Percentiles rank a stretch among this genome's conserved stretches.
Evolutionary conservation across 768 basidiomycete genomes (phyloP).

Genomic region (Tylopilus intermedius): DNA sequence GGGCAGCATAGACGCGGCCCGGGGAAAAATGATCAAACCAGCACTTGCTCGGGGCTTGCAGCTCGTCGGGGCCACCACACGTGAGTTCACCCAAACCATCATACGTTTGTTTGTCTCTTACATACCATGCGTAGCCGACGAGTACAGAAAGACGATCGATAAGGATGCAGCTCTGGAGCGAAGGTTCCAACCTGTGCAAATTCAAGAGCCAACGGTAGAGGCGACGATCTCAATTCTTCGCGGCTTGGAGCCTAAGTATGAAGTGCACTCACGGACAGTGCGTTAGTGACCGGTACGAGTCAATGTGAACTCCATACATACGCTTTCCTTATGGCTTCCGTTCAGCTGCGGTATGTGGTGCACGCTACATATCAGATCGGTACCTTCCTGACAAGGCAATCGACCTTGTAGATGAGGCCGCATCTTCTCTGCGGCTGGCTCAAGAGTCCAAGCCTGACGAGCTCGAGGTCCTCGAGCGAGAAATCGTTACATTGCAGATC

Average conservation of each 20-base stretch:
- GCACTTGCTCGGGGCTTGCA: slow-evolving; percentile 83
- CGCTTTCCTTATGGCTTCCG: not conserved
- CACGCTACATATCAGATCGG: slow-evolving; percentile 82
- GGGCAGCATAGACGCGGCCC: slow-evolving; percentile 76
- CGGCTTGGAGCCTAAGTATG: slow-evolving; percentile 78
- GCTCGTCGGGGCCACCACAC: slow-evolving; percentile 87
- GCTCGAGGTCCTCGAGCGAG: slow-evolving; percentile 75
- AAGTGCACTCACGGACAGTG: slow-evolving; percentile 85
- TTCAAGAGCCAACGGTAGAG: slow-evolving; percentile 85
- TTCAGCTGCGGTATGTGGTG: slow-evolving; percentile 74
- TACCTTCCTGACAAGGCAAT: slow-evolving; percentile 90
- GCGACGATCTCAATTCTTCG: slow-evolving; percentile 83
- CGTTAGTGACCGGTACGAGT: slow-evolving; percentile 72
- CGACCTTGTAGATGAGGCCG: slow-evolving; percentile 91
- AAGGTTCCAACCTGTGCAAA: slow-evolving; percentile 84
- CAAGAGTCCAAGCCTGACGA: slow-evolving; percentile 87
- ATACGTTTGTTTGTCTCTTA: not conserved
- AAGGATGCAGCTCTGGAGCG: slow-evolving; percentile 90
- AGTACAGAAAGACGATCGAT: slow-evolving; percentile 86
- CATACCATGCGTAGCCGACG: slow-evolving; percentile 48
- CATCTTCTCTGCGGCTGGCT: slow-evolving; percentile 77
- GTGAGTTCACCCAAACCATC: slow-evolving; percentile 37
- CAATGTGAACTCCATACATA: not conserved
- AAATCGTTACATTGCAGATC: slow-evolving; percentile 83
- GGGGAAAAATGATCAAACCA: slow-evolving; percentile 88